Evolutionary conservation across 305 asterid species (phyloP).

Genomic region (Fraxinus albicans): DNA sequence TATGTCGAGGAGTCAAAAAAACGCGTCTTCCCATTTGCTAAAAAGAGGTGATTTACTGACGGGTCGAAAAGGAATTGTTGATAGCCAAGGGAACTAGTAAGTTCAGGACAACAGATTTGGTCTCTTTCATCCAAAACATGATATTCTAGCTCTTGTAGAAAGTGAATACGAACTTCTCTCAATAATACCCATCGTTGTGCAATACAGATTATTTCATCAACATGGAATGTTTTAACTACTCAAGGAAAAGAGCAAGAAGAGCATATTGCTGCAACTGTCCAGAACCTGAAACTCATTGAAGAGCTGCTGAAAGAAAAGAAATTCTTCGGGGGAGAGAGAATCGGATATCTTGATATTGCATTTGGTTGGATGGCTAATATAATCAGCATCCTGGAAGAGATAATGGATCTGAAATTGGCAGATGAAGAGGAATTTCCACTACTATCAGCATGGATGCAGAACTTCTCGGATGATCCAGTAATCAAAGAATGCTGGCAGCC

Average conservation of each 20-base stretch:
- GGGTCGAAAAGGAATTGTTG: background rate
- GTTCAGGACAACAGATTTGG: background rate
- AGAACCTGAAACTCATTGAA: constrained; percentile 48
- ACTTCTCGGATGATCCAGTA: no score
- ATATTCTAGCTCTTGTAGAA: background rate
- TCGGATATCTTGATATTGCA: constrained; percentile 67
- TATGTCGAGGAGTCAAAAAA: background rate
- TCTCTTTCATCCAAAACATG: background rate
- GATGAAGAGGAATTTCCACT: no score
- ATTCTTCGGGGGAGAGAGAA: constrained; percentile 60
- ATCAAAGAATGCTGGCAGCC: no score
- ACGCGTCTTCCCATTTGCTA: background rate
- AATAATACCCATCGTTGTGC: background rate
- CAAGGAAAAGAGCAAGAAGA: constrained; percentile 51
- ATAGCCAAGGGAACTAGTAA: background rate
- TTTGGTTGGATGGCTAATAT: constrained; percentile 57
- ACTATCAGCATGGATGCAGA: no score
- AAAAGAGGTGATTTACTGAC: background rate
- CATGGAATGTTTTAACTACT: constrained; percentile 34
- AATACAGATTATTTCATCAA: constrained; percentile 47
- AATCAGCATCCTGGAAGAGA: constrained; percentile 49
- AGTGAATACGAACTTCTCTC: background rate
- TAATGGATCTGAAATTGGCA: no score
- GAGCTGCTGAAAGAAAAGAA: constrained; percentile 57
- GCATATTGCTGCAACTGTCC: constrained; percentile 32